A percentile compares a stretch with the other conserved stretches of the same genome.
phyloP scores from a whole-genome alignment of 495 filamentous ascomycete genomes.

The Trichoderma reesei region DNA sequence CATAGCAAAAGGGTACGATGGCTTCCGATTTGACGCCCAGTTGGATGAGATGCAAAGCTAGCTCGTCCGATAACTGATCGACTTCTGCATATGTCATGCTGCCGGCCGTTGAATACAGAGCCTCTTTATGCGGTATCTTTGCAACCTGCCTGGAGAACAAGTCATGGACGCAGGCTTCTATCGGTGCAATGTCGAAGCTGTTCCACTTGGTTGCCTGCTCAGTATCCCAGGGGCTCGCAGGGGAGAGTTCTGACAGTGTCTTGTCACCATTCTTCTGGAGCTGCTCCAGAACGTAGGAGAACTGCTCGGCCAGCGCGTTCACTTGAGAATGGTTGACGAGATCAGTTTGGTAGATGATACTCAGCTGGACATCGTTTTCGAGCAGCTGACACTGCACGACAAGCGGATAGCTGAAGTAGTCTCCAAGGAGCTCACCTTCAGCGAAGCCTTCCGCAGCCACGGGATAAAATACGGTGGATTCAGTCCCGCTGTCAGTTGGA shows the following conservation, averaged over 20 bases:
- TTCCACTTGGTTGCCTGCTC: background rate
- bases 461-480: background rate
- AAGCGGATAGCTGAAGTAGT: background rate
- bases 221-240: background rate
- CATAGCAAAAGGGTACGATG: conserved; percentile 30
- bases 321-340: conserved; percentile 14
- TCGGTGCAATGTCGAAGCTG: background rate
- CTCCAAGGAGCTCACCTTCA: background rate
- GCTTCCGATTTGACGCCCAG: conserved; percentile 16
- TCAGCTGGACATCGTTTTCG: conserved; percentile 8
- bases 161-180: background rate
- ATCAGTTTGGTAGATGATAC: conserved; percentile 13
- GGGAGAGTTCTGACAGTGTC: background rate
- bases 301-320: conserved; percentile 16
- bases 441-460: background rate
- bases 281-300: conserved; percentile 10
- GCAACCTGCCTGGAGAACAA: background rate
- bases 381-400: conserved; percentile 3
- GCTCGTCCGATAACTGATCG: background rate
- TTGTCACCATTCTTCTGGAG: background rate
- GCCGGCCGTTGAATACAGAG: background rate
- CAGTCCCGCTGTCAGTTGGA: background rate
- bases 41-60: background rate
- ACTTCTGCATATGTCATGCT: background rate
- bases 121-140: background rate